Percentiles rank a stretch among this genome's conserved stretches.
Evolutionary conservation across 345 rosid genomes (phyloP).

Genomic region (Populus euphratica): DNA sequence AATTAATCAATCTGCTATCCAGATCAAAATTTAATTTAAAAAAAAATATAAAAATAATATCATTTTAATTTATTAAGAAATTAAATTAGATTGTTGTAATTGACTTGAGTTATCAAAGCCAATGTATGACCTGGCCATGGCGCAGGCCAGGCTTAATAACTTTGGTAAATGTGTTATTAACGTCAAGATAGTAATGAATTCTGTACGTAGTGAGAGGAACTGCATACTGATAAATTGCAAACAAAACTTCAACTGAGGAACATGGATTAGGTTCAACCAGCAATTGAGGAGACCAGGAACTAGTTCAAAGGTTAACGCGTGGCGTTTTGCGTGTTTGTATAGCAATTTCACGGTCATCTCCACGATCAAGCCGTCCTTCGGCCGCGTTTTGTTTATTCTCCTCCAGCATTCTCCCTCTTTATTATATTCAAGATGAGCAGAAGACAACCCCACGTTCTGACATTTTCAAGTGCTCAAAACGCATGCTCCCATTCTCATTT

Average conservation of each 20-base stretch:
- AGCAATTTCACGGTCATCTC: conserved; percentile 29
- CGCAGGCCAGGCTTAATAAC: no score
- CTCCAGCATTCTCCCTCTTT: conserved; percentile 15
- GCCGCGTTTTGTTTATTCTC: conserved; percentile 16
- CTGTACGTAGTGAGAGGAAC: neutral
- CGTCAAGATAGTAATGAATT: neutral
- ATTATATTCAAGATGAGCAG: conserved; percentile 20
- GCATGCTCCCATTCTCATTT: conserved; percentile 15
- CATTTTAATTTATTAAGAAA: no score
- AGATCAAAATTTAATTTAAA: no score
- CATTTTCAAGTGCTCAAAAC: conserved; percentile 11
- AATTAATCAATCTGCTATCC: no score
- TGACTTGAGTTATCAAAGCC: no score
- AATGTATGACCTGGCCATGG: no score
- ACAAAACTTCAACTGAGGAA: neutral
- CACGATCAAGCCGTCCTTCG: conserved; percentile 50
- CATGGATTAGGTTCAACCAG: conserved; percentile 26
- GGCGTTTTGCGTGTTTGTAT: conserved; percentile 16
- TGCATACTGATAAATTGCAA: neutral
- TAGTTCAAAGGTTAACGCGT: conserved; percentile 40
- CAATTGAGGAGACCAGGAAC: conserved; percentile 39
- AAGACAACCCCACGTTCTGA: conserved; percentile 43
- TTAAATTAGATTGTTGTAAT: no score
- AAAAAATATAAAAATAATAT: no score
- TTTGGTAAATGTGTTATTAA: neutral